Evolutionary conservation across 306 rosid species (phyloP), one percentile per base, ranked within the genome.

Genomic region (Vigna nakashimae): DNA sequence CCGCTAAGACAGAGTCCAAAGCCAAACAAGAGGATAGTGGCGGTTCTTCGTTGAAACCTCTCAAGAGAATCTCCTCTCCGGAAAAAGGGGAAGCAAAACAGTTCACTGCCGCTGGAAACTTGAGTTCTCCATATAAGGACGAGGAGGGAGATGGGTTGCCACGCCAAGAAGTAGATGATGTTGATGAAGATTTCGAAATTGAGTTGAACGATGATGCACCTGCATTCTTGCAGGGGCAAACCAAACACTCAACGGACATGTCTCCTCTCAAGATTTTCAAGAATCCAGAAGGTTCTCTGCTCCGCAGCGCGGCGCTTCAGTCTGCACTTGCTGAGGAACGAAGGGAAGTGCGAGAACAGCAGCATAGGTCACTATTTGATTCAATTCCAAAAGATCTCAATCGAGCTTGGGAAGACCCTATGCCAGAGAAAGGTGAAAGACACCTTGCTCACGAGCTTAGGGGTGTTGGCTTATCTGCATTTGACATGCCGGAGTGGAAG

Each of bases 351-450:
- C 79, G 96, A 42, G 98, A 91, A 82, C 96, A 89, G 26, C 94
- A 91, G 53, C 98, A 92, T 58, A 81, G 96, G 24, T 89, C 98
- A n/a, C 86, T 92, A 96, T 87, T 92, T 0, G 96, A 92, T 73
- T 92, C 97, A 26, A 92, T 92, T 42, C 97, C 93, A 26, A 92
- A 92, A 89, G 98, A 92, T 89, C 91, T 93, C 46, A 93, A 93
- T 93, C 96, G 98, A 13, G 94, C 98, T 24, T 93, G 94, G 98
- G 96, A 93, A 87, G 96, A 93, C 46, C 98, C 98, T 43, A 88
- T 93, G 98, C 98, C 96, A 2, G 94, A 93, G 68, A 66, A 90
- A 6, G 96, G 96, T 75, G 98, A 93, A 80, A 91, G 93, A 68
- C 96, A 89, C 87, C 92, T 93, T 81, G 98, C 96, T 55, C 94